phyloP scores from a whole-genome alignment of 768 basidiomycete genomes.

The Kwoniella mangroviensis region DNA sequence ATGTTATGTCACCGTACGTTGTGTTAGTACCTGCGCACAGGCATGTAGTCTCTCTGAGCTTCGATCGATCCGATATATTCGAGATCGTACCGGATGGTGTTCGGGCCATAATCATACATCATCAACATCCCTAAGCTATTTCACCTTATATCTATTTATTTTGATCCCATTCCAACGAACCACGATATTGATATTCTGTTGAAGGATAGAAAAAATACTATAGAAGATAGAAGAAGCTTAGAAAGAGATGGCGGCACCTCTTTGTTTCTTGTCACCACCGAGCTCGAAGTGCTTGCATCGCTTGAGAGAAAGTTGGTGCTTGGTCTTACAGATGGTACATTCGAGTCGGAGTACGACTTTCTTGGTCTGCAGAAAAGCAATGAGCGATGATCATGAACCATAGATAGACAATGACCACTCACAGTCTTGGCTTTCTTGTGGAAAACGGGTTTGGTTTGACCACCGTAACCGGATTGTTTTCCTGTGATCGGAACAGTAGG shows the following conservation, averaged over 20 bases:
- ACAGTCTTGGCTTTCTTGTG: conserved; percentile 87
- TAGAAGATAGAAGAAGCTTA: conserved; percentile 15
- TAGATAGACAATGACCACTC: conserved; percentile 22
- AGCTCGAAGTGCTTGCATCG: conserved; percentile 99
- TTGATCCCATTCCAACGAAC: background rate
- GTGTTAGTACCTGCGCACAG: too few species aligned
- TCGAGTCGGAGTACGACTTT: conserved; percentile 98
- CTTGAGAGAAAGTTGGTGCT: conserved; percentile 94
- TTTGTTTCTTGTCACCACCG: conserved; percentile 99
- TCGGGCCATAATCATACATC: conserved; percentile 19
- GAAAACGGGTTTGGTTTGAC: conserved; percentile 99
- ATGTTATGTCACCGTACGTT: too few species aligned
- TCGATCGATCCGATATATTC: too few species aligned
- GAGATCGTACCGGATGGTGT: background rate
- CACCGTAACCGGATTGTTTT: conserved; percentile 77
- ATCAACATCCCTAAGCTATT: conserved; percentile 13
- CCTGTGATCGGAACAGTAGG: conserved; percentile 23
- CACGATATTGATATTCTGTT: background rate
- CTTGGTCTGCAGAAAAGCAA: conserved; percentile 67
- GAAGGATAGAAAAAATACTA: background rate
- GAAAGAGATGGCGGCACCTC: conserved; percentile 42
- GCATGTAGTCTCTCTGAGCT: too few species aligned
- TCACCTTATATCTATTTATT: background rate
- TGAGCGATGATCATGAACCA: too few species aligned
- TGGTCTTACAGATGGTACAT: conserved; percentile 98